Conservation (phyloP, 306 rosid species). For the Castanea sativa region DNA sequence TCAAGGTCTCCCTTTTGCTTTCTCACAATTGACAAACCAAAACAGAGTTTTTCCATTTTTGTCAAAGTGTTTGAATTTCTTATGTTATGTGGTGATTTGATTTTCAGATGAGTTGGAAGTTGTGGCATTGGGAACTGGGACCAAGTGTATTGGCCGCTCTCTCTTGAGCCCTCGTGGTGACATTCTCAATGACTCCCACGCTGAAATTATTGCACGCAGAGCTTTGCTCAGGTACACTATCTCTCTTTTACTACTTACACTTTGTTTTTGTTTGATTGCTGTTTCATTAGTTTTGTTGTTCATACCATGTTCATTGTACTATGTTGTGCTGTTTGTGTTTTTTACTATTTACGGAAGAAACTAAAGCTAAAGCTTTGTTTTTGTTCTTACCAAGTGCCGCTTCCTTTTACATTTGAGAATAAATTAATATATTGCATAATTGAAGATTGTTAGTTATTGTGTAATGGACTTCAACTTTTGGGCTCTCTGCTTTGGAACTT, state of each 20-base stretch:
- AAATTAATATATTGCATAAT: too few species aligned
- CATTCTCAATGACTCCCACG: constrained; percentile 82
- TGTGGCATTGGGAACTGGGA: constrained; percentile 86
- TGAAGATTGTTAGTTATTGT: too few species aligned
- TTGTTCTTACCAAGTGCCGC: too few species aligned
- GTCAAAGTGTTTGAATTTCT: not conserved
- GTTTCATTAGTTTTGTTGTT: too few species aligned
- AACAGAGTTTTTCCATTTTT: too few species aligned
- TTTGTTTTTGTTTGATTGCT: not conserved
- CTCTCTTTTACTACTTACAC: constrained; percentile 1
- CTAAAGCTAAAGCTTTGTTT: too few species aligned
- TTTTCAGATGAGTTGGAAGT: constrained; percentile 56
- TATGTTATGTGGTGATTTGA: not conserved
- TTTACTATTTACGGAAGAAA: too few species aligned
- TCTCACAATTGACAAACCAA: not conserved
- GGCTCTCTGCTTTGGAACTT: too few species aligned
- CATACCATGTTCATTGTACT: too few species aligned
- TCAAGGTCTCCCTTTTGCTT: constrained; percentile 40
- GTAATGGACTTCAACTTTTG: too few species aligned
- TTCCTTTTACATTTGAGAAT: too few species aligned
- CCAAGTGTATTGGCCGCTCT: constrained; percentile 86
- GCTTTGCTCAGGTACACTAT: constrained; percentile 56
- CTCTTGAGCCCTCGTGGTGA: constrained; percentile 66
- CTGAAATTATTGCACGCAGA: constrained; percentile 81
- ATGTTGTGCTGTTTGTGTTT: not conserved